Percentiles rank a stretch among this genome's conserved stretches.
Conservation (phyloP, 2,329 filamentous ascomycete genomes). For the Trichoderma sp. region DNA sequence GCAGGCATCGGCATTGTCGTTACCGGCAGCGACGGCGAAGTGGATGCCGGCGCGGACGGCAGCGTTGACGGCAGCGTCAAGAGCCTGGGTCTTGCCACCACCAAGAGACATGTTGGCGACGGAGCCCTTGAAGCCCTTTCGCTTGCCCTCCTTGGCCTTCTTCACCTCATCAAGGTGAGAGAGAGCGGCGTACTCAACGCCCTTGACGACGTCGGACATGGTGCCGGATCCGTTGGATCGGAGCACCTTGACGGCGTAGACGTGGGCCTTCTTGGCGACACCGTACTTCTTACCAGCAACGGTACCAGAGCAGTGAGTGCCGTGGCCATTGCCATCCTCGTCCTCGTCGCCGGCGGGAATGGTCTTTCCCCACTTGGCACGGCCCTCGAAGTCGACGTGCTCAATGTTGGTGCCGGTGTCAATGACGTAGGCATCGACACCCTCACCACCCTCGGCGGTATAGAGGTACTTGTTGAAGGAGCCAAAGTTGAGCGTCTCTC, state of each 20-base stretch:
- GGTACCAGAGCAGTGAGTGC: slow-evolving; percentile 98
- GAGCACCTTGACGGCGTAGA: slow-evolving; percentile 98
- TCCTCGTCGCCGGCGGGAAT: slow-evolving; percentile 83
- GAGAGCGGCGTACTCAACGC: slow-evolving; percentile 89
- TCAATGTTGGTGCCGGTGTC: slow-evolving; percentile 93
- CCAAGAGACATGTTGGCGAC: slow-evolving; percentile 99
- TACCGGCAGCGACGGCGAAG: slow-evolving; percentile 97
- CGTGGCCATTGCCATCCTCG: slow-evolving; percentile 94
- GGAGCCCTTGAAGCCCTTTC: slow-evolving; percentile 97
- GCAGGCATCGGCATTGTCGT: slow-evolving; percentile 98
- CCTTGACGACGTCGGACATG: slow-evolving; percentile 98
- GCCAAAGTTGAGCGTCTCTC: slow-evolving; percentile 78
- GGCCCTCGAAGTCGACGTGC: slow-evolving; percentile 96
- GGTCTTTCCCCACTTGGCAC: slow-evolving; percentile 95
- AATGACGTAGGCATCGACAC: slow-evolving; percentile 97
- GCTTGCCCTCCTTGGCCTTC: slow-evolving; percentile 79
- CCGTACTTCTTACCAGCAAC: slow-evolving; percentile 98
- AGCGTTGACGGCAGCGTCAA: slow-evolving; percentile 91
- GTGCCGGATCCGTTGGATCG: slow-evolving; percentile 94
- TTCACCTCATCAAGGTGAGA: slow-evolving; percentile 73
- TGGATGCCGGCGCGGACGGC: slow-evolving; percentile 89
- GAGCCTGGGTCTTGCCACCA: slow-evolving; percentile 89
- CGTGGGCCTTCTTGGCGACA: slow-evolving; percentile 96
- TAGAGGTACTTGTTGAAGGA: slow-evolving; percentile 99
- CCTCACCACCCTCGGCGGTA: slow-evolving; percentile 83